Evolutionary conservation across 139 green algal species (phyloP).

Genomic region (Closterium sp.): DNA sequence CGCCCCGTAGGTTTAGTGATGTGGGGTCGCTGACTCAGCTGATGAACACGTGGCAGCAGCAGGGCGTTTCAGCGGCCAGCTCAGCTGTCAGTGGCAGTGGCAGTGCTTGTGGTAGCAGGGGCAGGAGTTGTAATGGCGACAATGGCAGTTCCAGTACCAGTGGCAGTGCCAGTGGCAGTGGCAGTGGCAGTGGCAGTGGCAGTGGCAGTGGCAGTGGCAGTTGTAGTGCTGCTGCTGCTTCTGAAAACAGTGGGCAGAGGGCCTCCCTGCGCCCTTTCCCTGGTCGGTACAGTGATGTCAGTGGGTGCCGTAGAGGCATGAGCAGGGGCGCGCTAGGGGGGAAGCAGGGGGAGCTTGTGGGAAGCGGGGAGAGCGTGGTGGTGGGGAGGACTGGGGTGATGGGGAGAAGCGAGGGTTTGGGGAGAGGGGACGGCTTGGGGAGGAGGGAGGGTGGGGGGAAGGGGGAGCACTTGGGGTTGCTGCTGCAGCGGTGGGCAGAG

Average conservation of each 20-base stretch:
- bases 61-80: background rate
- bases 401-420: background rate
- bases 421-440: background rate
- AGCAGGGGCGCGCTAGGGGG: background rate
- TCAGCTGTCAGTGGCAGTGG: background rate
- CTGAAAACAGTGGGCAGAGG: background rate
- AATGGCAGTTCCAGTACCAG: background rate
- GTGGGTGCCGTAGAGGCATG: background rate
- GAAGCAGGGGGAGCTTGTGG: background rate
- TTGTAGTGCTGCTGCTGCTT: no score
- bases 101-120: no score
- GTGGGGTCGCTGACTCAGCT: background rate
- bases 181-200: no score
- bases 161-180: background rate
- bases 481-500: background rate
- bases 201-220: no score
- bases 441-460: background rate
- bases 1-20: background rate
- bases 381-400: background rate
- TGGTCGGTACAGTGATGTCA: background rate
- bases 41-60: background rate
- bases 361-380: background rate
- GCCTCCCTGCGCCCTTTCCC: background rate
- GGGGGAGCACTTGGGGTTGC: background rate
- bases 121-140: no score